These are phyloP conservation scores for Wallacemonas rigidus DNA, from an alignment of 208 protist genomes.

Conservation along the genomic window DNA sequence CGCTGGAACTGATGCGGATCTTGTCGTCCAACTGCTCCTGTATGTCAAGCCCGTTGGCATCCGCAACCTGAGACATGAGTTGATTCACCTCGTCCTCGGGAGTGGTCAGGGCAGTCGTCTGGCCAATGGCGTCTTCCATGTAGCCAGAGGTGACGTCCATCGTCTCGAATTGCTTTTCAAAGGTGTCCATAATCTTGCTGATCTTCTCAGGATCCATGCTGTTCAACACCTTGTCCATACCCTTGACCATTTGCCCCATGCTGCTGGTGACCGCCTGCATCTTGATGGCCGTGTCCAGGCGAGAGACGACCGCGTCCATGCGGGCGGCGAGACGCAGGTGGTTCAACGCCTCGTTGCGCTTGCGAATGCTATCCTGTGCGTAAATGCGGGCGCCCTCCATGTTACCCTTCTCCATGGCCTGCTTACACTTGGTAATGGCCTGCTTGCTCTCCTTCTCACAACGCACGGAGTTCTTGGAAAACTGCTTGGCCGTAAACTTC, in stretches of 20 bases:
- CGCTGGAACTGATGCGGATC: constrained; percentile 42
- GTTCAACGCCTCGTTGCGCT: constrained; percentile 97
- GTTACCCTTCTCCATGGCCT: constrained; percentile 97
- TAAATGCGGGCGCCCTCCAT: constrained; percentile 98
- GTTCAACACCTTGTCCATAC: constrained; percentile 94
- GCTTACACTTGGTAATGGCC: constrained; percentile 93
- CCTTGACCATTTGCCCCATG: constrained; percentile 95
- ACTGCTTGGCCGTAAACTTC: constrained; percentile 96
- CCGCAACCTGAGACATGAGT: constrained; percentile 94
- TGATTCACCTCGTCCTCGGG: constrained; percentile 93
- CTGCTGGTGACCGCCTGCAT: constrained; percentile 94
- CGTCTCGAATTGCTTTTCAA: constrained; percentile 98
- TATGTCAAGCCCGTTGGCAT: constrained; percentile 94
- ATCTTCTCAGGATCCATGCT: constrained; percentile 94
- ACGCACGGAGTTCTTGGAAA: constrained; percentile 84
- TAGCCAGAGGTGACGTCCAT: constrained; percentile 95
- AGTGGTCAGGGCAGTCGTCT: constrained; percentile 87
- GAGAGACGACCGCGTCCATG: constrained; percentile 96
- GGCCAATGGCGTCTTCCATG: constrained; percentile 94
- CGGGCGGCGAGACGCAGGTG: constrained; percentile 95
- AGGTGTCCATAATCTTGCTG: constrained; percentile 95
- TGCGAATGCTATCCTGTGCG: constrained; percentile 97
- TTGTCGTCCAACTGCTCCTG: constrained; percentile 65
- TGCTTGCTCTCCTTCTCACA: constrained; percentile 94
- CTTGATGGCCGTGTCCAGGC: constrained; percentile 95